Percentiles rank a stretch among this genome's conserved stretches.
phyloP scores from a whole-genome alignment of 148 eudicot genomes.

The Persicaria tinctoria region DNA sequence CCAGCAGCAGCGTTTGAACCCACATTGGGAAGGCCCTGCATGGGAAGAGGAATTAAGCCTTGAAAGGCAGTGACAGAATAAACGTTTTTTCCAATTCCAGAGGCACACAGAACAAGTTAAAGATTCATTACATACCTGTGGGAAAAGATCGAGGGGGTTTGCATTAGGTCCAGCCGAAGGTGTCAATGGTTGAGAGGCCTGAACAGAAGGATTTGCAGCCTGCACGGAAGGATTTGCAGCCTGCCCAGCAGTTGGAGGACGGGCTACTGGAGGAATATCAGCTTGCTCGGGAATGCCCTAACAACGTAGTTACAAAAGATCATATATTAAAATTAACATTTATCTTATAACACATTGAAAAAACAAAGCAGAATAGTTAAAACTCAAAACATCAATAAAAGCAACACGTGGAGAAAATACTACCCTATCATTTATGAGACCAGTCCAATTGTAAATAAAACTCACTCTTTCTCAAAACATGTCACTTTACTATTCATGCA shows the following conservation, averaged over 20 bases:
- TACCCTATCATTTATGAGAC: neutral
- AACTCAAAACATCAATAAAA: neutral
- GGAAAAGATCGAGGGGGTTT: conserved; percentile 76
- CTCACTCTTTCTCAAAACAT: neutral
- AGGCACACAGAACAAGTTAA: neutral
- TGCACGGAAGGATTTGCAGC: conserved; percentile 29
- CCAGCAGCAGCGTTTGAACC: conserved; percentile 73
- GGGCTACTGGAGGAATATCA: conserved; percentile 54
- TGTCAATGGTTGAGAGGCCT: conserved; percentile 50
- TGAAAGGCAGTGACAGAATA: neutral
- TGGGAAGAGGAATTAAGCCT: neutral
- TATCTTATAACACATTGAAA: neutral
- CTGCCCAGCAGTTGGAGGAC: conserved; percentile 26
- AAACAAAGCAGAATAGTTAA: neutral
- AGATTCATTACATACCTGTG: conserved; percentile 42
- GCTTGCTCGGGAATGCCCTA: conserved; percentile 88
- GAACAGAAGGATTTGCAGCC: conserved; percentile 38
- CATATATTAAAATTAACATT: neutral
- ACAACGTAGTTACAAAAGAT: neutral
- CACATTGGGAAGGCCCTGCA: conserved; percentile 72
- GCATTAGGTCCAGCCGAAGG: conserved; percentile 76
- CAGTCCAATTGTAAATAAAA: neutral
- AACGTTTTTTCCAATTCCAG: neutral
- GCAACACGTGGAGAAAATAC: neutral
- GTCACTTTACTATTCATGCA: too few species aligned